phyloP scores from a whole-genome alignment of 2,329 filamentous ascomycete genomes.

The Nemania diffusa region DNA sequence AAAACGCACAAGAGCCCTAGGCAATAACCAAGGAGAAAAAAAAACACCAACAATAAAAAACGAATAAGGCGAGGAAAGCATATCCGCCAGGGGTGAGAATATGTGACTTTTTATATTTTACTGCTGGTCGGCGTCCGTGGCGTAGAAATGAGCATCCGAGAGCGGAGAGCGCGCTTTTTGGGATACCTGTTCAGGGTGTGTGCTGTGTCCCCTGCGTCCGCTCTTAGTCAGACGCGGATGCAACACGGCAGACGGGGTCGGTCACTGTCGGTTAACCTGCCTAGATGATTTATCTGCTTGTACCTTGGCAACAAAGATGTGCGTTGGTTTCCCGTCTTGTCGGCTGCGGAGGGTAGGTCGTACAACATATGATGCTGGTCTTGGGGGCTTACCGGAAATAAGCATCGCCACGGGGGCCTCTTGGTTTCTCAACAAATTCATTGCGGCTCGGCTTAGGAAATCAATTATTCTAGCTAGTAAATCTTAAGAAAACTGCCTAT shows the following conservation, averaged over 20 bases:
- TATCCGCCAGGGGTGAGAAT: conserved; percentile 16
- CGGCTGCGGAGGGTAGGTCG: conserved; percentile 11
- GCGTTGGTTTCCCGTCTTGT: conserved; percentile 13
- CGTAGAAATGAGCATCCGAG: conserved; percentile 14
- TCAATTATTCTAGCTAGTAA: not conserved
- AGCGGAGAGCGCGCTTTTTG: conserved; percentile 12
- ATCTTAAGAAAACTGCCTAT: not conserved
- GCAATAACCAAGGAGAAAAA: not conserved
- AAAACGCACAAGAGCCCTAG: not conserved
- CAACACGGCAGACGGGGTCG: conserved; percentile 22
- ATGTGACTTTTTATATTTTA: conserved; percentile 23
- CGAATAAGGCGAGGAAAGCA: conserved; percentile 2
- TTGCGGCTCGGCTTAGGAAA: not conserved
- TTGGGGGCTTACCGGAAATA: conserved; percentile 2
- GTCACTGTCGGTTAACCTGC: conserved; percentile 13
- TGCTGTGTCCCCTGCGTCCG: conserved; percentile 23
- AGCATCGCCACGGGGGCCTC: not conserved
- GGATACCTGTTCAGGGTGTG: conserved; percentile 12
- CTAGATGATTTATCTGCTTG: not conserved
- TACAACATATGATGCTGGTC: conserved; percentile 8
- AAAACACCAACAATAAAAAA: not conserved
- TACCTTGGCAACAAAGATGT: conserved; percentile 11
- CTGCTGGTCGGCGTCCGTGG: conserved; percentile 1
- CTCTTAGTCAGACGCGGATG: conserved; percentile 38
- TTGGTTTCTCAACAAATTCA: not conserved